phyloP scores from a whole-genome alignment of 1,284 basidiomycete genomes.

The Pseudozyma hubeiensis region DNA sequence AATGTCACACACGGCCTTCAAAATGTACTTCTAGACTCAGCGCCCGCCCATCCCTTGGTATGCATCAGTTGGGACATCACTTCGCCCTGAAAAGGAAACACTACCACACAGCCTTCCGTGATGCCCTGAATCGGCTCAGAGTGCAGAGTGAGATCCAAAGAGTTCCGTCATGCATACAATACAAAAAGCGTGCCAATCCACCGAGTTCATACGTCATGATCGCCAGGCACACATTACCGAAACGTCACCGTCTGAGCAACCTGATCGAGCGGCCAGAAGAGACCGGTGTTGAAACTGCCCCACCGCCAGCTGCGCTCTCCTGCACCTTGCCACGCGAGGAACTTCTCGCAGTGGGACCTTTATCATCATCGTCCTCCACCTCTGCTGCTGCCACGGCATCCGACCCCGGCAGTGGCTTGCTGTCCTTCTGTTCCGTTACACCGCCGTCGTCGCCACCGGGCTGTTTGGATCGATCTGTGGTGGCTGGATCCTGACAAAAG shows the following conservation, averaged over 20 bases:
- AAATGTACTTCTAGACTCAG: conserved; percentile 31
- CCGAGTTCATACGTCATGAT: not conserved
- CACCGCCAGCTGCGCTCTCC: conserved; percentile 1
- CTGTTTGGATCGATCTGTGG: conserved; percentile 25
- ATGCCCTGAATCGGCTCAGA: not conserved
- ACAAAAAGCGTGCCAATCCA: too few species aligned
- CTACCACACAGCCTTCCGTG: too few species aligned
- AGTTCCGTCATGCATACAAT: not conserved
- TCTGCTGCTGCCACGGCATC: not conserved
- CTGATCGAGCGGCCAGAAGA: conserved; percentile 15
- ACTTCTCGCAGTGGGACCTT: conserved; percentile 19
- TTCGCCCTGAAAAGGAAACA: too few species aligned
- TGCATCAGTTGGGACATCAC: too few species aligned
- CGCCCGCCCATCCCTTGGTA: not conserved
- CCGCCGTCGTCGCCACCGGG: conserved; percentile 1
- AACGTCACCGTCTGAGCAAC: conserved; percentile 18
- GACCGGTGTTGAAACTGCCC: conserved; percentile 21
- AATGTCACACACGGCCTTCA: not conserved
- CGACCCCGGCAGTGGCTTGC: not conserved
- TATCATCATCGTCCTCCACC: conserved; percentile 22
- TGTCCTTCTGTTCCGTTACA: not conserved
- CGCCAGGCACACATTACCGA: not conserved
- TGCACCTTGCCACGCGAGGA: conserved; percentile 15
- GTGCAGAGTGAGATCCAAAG: not conserved
- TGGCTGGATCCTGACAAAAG: conserved; percentile 32